Conservation (phyloP, 2,329 filamentous ascomycete species). For the Fusarium acutatum region DNA sequence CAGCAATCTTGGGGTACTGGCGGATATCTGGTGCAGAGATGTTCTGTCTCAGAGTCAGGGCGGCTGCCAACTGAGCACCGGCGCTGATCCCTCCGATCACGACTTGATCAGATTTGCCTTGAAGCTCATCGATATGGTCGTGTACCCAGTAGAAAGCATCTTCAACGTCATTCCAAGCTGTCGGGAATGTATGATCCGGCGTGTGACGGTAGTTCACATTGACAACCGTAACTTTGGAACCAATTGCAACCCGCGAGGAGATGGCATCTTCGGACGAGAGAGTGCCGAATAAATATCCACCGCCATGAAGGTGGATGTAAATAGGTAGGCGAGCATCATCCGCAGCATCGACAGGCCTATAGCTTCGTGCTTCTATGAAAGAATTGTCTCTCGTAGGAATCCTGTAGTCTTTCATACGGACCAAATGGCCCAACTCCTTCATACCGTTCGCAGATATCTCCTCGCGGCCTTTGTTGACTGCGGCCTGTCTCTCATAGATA, state of each 20-base stretch:
- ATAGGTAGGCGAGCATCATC: constrained; percentile 54
- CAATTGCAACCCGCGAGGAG: constrained; percentile 58
- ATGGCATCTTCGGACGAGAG: constrained; percentile 61
- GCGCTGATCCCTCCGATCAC: constrained; percentile 60
- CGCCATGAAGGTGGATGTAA: constrained; percentile 62
- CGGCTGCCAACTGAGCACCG: constrained; percentile 54
- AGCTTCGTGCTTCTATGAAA: constrained; percentile 21
- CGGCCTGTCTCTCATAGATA: constrained; percentile 10
- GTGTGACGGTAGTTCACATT: constrained; percentile 69
- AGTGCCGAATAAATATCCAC: constrained; percentile 64
- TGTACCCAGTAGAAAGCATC: constrained; percentile 65
- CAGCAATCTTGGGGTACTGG: constrained; percentile 48
- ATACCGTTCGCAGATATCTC: constrained; percentile 13
- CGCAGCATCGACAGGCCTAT: constrained; percentile 1
- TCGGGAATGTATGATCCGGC: constrained; percentile 61
- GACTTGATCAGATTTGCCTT: constrained; percentile 37
- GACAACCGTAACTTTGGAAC: constrained; percentile 54
- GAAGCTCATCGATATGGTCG: constrained; percentile 16
- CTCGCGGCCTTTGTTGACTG: constrained; percentile 19
- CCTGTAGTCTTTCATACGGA: constrained; percentile 47
- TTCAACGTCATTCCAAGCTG: constrained; percentile 60
- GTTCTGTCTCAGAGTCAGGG: constrained; percentile 49
- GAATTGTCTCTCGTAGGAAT: constrained; percentile 17
- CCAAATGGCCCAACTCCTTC: constrained; percentile 22
- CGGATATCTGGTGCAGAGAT: constrained; percentile 29